Conservation (phyloP, 1,284 basidiomycete species). For the Boletus mariae region DNA sequence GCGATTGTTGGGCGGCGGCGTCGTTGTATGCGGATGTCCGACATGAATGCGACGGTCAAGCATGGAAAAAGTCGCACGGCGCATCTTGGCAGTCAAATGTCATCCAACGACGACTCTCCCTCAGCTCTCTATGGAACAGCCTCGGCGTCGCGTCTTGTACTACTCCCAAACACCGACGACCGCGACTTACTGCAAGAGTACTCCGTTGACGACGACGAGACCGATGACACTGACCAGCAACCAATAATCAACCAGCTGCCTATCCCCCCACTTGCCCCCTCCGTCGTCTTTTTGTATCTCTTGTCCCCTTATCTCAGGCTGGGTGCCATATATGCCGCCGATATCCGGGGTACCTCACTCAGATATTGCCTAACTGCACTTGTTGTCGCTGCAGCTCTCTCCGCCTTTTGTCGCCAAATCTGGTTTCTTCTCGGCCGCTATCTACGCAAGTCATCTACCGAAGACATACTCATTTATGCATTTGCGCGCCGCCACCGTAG, state of each 20-base stretch:
- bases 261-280: constrained; percentile 52
- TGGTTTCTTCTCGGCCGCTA: constrained; percentile 74
- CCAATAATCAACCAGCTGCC: constrained; percentile 43
- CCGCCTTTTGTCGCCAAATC: constrained; percentile 61
- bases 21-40: not conserved
- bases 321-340: constrained; percentile 58
- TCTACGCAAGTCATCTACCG: constrained; percentile 56
- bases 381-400: constrained; percentile 50
- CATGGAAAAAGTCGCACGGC: constrained; percentile 22
- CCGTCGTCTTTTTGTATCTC: constrained; percentile 65
- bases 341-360: constrained; percentile 42
- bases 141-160: constrained; percentile 53
- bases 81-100: not conserved
- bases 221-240: constrained; percentile 30
- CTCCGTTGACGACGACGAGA: constrained; percentile 44
- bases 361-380: constrained; percentile 50
- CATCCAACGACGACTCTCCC: constrained; percentile 11
- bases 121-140: constrained; percentile 9
- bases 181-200: constrained; percentile 38
- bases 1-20: constrained; percentile 20
- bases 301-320: constrained; percentile 65
- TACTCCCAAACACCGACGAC: constrained; percentile 52
- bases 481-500: constrained; percentile 55
- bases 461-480: constrained; percentile 59
- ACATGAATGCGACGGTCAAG: not conserved